phyloP scores from a whole-genome alignment of 169 alveolate genomes.

The Cryptosporidium bovis region DNA sequence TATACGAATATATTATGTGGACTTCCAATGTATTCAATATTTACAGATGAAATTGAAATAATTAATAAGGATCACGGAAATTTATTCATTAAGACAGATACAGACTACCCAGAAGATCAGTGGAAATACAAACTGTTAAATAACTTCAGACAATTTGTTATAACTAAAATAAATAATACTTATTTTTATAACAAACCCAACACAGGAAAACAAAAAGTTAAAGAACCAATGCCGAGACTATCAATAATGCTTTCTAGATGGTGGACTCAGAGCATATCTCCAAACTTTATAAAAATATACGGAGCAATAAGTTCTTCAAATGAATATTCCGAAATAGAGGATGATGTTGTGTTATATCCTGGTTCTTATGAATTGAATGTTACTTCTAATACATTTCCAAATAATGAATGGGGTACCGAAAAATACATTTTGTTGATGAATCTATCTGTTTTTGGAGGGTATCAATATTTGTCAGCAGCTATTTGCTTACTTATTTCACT shows the following conservation, averaged over 20 bases:
- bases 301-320: slow-evolving; percentile 63
- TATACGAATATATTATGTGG: slow-evolving; percentile 53
- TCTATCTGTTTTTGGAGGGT: slow-evolving; percentile 62
- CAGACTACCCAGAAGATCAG: slow-evolving; percentile 63
- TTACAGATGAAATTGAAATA: slow-evolving; percentile 63
- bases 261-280: slow-evolving; percentile 68
- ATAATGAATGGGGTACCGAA: slow-evolving; percentile 67
- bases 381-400: slow-evolving; percentile 58
- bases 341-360: slow-evolving; percentile 40
- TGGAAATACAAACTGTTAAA: slow-evolving; percentile 52
- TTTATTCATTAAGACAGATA: slow-evolving; percentile 1
- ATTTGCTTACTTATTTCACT: slow-evolving; percentile 47
- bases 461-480: slow-evolving; percentile 59
- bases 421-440: slow-evolving; percentile 48
- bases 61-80: slow-evolving; percentile 11
- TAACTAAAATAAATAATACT: neutral
- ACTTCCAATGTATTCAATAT: slow-evolving; percentile 59
- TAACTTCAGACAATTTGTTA: slow-evolving; percentile 37
- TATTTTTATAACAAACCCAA: neutral
- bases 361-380: slow-evolving; percentile 55
- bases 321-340: slow-evolving; percentile 22
- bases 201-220: neutral
- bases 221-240: slow-evolving; percentile 28
- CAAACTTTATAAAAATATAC: slow-evolving; percentile 58
- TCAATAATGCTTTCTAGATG: slow-evolving; percentile 61